These are phyloP conservation scores for Tubosaeta sp. DNA, from an alignment of 768 basidiomycete species.

Conservation along the genomic window DNA sequence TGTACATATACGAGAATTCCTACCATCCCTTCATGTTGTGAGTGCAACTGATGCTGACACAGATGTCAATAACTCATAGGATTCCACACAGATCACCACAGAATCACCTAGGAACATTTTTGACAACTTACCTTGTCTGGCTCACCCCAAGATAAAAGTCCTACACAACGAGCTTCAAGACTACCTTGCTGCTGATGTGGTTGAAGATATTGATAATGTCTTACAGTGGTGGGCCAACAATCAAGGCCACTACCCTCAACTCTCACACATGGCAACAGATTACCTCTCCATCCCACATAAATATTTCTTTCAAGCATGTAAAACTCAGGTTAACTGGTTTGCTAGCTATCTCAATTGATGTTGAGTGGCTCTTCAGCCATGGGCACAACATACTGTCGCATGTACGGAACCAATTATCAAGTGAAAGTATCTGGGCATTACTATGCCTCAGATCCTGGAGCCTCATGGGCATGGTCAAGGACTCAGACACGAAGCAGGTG, in stretches of 20 bases:
- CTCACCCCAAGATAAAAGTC: not conserved
- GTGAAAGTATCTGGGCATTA: constrained; percentile 21
- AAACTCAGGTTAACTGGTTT: not conserved
- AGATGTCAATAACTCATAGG: not conserved
- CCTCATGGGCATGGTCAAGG: constrained; percentile 21
- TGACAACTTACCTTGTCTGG: not conserved
- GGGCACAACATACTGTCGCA: constrained; percentile 27
- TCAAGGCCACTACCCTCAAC: not conserved
- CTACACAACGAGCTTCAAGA: not conserved
- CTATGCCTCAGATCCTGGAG: constrained; percentile 36
- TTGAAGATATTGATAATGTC: not conserved
- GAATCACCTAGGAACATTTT: not conserved
- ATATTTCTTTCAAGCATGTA: too few species aligned
- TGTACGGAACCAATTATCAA: constrained; percentile 22
- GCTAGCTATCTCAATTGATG: constrained; percentile 30
- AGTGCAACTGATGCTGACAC: not conserved
- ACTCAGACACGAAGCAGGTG: constrained; percentile 16
- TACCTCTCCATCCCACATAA: constrained; percentile 3
- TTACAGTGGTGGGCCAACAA: not conserved
- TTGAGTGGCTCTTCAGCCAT: constrained; percentile 27
- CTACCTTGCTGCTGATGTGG: not conserved
- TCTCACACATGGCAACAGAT: not conserved
- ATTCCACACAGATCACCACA: not conserved
- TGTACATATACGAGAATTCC: too few species aligned
- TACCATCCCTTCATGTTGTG: too few species aligned